Evolutionary conservation across 2,329 filamentous ascomycete genomes (phyloP).

Genomic region (Exophiala xenobiotica): DNA sequence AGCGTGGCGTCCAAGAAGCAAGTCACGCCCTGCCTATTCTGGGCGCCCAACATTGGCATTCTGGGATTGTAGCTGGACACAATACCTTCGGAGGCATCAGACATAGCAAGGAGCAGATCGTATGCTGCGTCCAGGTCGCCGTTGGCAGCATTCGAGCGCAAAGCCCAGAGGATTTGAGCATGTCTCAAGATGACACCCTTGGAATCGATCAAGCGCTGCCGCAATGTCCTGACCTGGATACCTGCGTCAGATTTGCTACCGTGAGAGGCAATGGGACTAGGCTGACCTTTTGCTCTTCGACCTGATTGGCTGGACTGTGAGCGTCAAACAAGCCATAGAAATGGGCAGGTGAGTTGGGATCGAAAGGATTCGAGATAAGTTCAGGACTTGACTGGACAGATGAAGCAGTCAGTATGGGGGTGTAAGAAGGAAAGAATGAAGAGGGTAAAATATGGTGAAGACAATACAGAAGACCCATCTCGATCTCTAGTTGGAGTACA

Average conservation of each 20-base stretch:
- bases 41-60: conserved; percentile 74
- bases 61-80: conserved; percentile 72
- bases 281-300: conserved; percentile 28
- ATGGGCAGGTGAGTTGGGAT: conserved; percentile 24
- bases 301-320: conserved; percentile 8
- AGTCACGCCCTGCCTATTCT: conserved; percentile 83
- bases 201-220: conserved; percentile 51
- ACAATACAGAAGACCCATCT: conserved; percentile 20
- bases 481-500: conserved; percentile 17
- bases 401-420: conserved; percentile 13
- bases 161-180: conserved; percentile 62
- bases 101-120: conserved; percentile 72
- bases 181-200: conserved; percentile 59
- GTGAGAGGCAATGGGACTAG: no score
- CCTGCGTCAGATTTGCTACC: conserved; percentile 3
- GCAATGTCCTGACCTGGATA: conserved; percentile 52
- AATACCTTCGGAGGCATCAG: conserved; percentile 77
- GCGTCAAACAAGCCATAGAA: conserved; percentile 30
- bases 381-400: conserved; percentile 23
- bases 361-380: conserved; percentile 13
- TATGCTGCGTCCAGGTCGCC: conserved; percentile 73
- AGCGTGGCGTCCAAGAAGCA: conserved; percentile 90
- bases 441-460: neutral
- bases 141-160: conserved; percentile 62
- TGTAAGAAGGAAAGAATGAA: conserved; percentile 6